Evolutionary conservation across 352 stramenopile genomes (phyloP), one percentile per base, ranked within the genome.

Genomic region (Phytopythium oedochilum): DNA sequence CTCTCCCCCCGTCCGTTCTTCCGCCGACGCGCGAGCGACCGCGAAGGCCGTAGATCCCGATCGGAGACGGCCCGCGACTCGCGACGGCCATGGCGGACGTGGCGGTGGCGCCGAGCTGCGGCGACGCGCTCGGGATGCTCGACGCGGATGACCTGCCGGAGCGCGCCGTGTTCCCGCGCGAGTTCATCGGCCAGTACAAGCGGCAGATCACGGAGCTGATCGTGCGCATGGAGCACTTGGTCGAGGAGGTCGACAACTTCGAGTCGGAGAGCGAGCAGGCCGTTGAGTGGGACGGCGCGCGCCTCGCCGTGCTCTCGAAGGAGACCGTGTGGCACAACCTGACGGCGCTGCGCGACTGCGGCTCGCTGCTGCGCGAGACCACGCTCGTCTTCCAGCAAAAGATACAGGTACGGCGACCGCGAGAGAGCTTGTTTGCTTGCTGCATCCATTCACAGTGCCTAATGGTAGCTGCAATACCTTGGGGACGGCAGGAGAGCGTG

Each of bases 281-380:
- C 12, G 45, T 70, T 12, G 71, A 81, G 51, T 64, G 49, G 49
- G 55, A 83, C 55, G 72, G 67, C 15, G 57, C 68, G 35, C 59
- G 76, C 18, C 60, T 88, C 46, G 59, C 68, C 15, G 46, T 58
- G 23, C 61, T 88, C 14, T 68, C 70, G 35, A 56, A 70, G 23
- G 63, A 88, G 32, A 84, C 68, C 0, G 66, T 89, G 12, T 91
- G 81, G 78, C 78, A 81, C 29, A 87, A 87, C 48, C 59, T 91
- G 17, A 66, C 61, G 42, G 71, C 74, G 34, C 64, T 91, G 1
- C 61, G 81, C n/a, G 76, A 91, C 62, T 89, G 74, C 53, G 60
- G 64, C 35, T 23, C 55, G 29, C 49, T 75, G 20, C 51, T 88
- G 50, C 61, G 69, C 8, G 62, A 68, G 12, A 72, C 71, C 17